Evolutionary conservation across 331 rosid genomes (phyloP), one percentile per base, ranked within the genome.

Genomic region (Quercus tomentella): DNA sequence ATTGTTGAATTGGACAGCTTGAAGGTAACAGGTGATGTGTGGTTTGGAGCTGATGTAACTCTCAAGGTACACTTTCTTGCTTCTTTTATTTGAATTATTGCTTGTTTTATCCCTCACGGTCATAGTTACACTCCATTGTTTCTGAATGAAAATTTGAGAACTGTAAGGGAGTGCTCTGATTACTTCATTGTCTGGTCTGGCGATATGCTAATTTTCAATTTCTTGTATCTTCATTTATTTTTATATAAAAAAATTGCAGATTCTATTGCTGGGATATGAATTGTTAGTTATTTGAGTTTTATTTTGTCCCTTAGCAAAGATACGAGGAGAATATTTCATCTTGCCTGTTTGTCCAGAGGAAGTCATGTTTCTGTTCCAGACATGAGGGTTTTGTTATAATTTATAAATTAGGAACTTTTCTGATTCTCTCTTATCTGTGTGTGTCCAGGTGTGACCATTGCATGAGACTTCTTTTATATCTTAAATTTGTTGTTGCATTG

Each of bases 11-110:
- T 92, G 79, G 96, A 90, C 71, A 88, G 90, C 75, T 88, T 92
- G 91, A 82, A 55, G 21, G 93, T 90, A 74, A 83, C 85, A 30
- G 97, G 97, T 61, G 92, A 92, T 61, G 96, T 89, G 56, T 88
- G 93, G 91, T 90, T 92, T 84, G 97, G 97, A 76, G 74, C 85
- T 43, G 84, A 83, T 70, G 80, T 90, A 65, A 82, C 86, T 52
- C 83, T 89, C 7, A 89, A 92, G 97, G 96, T 92, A 90, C 41
- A n/a, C 20, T 72, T 78, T 35, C n/a, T n/a, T 62, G 28, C 58
- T 31, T 81, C 51, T 8, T 65, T 65, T 31, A 4, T 20, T 20
- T 4, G 41, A 51, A 70, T 37, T 62, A 58, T 77, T 82, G 72
- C 72, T 33, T 26, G 43, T 65, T 54, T 54, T 77, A 21, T 69